phyloP scores from a whole-genome alignment of 306 rosid genomes.

The Prinsepia uniflora region DNA sequence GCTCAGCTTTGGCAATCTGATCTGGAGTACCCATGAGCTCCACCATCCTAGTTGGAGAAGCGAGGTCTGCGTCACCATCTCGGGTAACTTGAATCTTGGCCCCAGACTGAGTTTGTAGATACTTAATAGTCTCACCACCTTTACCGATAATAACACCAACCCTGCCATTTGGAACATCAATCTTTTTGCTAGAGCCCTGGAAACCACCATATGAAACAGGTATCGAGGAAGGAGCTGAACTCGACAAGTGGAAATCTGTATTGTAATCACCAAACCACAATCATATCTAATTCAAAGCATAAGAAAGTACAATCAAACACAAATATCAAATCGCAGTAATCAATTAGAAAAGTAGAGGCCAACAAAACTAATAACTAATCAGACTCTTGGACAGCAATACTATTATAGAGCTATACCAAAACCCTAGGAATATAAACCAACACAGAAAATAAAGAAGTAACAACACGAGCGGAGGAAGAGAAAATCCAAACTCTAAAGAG shows the following conservation, averaged over 20 bases:
- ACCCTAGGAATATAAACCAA: not conserved
- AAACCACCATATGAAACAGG: conserved; percentile 65
- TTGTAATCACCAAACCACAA: not conserved
- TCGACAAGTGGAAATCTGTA: conserved; percentile 47
- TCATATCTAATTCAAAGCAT: not conserved
- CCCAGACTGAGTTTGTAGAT: conserved; percentile 89
- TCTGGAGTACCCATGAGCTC: conserved; percentile 90
- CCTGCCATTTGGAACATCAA: conserved; percentile 87
- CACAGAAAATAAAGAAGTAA: not conserved
- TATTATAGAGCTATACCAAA: not conserved
- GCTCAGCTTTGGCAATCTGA: conserved; percentile 80
- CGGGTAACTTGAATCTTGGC: conserved; percentile 97
- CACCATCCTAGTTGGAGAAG: conserved; percentile 53
- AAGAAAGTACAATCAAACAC: not conserved
- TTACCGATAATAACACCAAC: conserved; percentile 97
- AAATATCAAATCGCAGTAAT: not conserved
- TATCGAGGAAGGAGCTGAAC: conserved; percentile 40
- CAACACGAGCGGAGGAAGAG: too few species aligned
- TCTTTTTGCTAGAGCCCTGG: conserved; percentile 70
- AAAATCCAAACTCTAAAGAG: not conserved
- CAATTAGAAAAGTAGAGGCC: not conserved
- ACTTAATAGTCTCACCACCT: conserved; percentile 94
- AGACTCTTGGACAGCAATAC: not conserved
- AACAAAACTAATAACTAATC: not conserved
- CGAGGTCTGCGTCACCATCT: conserved; percentile 83